Evolutionary conservation across 2,329 filamentous ascomycete genomes (phyloP), one percentile per base, ranked within the genome.

Genomic region (Diplodia intermedia): DNA sequence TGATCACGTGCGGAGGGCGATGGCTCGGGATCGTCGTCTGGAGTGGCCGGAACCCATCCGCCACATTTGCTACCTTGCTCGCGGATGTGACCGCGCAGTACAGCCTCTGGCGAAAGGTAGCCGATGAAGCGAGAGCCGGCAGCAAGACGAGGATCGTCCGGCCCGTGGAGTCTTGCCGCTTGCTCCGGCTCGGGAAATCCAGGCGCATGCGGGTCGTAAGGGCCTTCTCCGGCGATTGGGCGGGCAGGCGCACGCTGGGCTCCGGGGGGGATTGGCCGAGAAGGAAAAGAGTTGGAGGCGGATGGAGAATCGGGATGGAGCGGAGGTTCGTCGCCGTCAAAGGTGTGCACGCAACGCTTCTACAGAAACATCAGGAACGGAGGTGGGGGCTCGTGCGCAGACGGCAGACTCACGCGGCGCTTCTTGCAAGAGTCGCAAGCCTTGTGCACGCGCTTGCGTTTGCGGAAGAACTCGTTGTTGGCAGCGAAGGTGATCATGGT

Each of bases 101-200:
- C 79, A n/a, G 82, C 78, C 70, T 83, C 82, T 4, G 82, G 82
- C 49, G 80, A 81, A 66, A 83, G 72, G 68, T 84, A 83, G 65
- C 82, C 81, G 53, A 83, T 72, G 69, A 83, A 83, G 62, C 80
- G 79, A 20, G 79, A 76, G 18, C 57, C 74, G 72, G 31, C 74
- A 69, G 18, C 73, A 14, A 55, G 56, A 49, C 71, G 71, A 61
- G 77, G 75, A 26, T 65, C 54, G 7, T 67, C 65, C 6, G 31
- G 43, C 31, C 33, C 66, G 14, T 11, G 26, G 11, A 52, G 63
- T 3, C 31, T 52, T 56, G 36, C 63, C 11, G 63, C 4, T 7
- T 66, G 52, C 31, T 54, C 52, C 8, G 54, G 9, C 4, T 53
- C 50, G 14, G 15, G 15, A n/a, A 65, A 43, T 5, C 43, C 26